These are phyloP conservation scores for Candida qinlingensis DNA, from an alignment of 805 yeast species.

Conservation along the genomic window DNA sequence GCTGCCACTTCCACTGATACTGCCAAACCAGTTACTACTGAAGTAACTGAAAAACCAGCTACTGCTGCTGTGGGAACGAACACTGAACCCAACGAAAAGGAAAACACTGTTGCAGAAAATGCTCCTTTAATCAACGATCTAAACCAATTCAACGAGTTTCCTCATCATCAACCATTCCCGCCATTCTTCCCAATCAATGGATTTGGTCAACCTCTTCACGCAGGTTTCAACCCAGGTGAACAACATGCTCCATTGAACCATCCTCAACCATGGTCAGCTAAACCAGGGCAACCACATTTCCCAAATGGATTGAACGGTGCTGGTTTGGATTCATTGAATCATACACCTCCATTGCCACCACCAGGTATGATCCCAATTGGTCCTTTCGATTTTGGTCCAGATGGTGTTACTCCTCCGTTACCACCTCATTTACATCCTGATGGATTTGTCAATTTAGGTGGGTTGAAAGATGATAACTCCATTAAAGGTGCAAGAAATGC, in stretches of 20 bases:
- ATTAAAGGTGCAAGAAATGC: conserved; percentile 7
- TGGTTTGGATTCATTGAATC: conserved; percentile 15
- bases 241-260: conserved; percentile 7
- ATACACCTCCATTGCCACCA: conserved; percentile 22
- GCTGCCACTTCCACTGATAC: conserved; percentile 2
- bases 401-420: conserved; percentile 17
- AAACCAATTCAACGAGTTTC: conserved; percentile 14
- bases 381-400: conserved; percentile 24
- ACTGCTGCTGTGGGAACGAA: neutral
- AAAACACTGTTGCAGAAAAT: neutral
- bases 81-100: neutral
- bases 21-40: conserved; percentile 27
- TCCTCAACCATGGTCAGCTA: conserved; percentile 22
- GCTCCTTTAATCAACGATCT: conserved; percentile 10
- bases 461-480: conserved; percentile 10
- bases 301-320: conserved; percentile 9
- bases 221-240: conserved; percentile 16
- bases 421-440: conserved; percentile 11
- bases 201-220: conserved; percentile 25
- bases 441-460: conserved; percentile 12
- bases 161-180: conserved; percentile 22
- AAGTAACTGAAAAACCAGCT: conserved; percentile 10
- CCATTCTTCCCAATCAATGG: conserved; percentile 25
- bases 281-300: conserved; percentile 19
- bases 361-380: conserved; percentile 25